Conservation (phyloP, 805 yeast species). For the Lipomyces yamanashiensis region DNA sequence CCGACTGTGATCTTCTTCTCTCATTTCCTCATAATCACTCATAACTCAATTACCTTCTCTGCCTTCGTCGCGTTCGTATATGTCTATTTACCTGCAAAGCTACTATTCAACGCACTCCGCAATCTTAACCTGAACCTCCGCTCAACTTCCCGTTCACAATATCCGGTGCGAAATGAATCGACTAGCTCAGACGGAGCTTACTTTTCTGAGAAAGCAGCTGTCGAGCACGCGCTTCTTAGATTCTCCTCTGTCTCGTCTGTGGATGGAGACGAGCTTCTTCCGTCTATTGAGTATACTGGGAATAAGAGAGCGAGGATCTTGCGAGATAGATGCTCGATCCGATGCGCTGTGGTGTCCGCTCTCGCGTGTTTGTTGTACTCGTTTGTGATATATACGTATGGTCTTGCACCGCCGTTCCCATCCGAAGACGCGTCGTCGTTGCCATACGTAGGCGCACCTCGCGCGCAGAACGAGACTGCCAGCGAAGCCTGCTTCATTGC, state of each 20-base stretch:
- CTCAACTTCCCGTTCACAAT: not conserved
- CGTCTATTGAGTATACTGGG: too few relatives aligned
- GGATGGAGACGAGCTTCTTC: too few relatives aligned
- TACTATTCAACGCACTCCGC: constrained; percentile 1
- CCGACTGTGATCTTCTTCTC: constrained; percentile 23
- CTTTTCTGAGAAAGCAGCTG: not conserved
- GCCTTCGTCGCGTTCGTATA: constrained; percentile 19
- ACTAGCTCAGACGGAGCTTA: not conserved
- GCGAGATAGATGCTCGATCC: too few relatives aligned
- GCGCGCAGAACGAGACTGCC: not conserved
- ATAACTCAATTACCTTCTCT: constrained; percentile 25
- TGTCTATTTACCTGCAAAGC: constrained; percentile 23
- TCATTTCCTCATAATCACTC: constrained; percentile 25
- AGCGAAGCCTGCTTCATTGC: constrained; percentile 26
- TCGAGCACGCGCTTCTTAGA: not conserved
- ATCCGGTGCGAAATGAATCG: not conserved
- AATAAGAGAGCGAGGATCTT: too few relatives aligned
- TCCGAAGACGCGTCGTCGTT: not conserved
- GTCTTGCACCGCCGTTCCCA: constrained; percentile 1
- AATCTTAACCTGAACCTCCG: not conserved
- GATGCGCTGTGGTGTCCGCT: too few relatives aligned
- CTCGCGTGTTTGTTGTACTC: too few relatives aligned
- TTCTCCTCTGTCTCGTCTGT: not conserved
- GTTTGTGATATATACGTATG: too few relatives aligned
- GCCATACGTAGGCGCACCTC: not conserved